Evolutionary conservation across 352 stramenopile genomes (phyloP).

Genomic region (Globisporangium cystogenes): DNA sequence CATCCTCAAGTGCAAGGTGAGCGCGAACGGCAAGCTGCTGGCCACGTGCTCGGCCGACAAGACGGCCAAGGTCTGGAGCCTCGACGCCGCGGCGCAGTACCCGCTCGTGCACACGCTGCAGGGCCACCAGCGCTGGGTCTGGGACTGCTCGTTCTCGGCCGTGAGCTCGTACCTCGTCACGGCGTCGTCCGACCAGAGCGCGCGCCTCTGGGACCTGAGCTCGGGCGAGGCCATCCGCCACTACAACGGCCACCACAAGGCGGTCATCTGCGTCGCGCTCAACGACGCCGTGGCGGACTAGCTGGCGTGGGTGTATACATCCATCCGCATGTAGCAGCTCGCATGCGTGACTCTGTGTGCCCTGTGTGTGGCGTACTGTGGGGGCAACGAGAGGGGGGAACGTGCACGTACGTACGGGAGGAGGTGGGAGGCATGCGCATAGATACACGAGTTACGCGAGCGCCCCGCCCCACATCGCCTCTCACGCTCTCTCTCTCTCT

Average conservation of each 20-base stretch:
- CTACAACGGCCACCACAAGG: constrained; percentile 90
- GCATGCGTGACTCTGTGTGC: background rate
- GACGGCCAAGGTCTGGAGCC: constrained; percentile 89
- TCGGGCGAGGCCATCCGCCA: constrained; percentile 83
- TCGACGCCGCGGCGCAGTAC: constrained; percentile 29
- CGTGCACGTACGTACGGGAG: no score
- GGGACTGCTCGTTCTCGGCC: constrained; percentile 97
- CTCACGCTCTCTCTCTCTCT: no score
- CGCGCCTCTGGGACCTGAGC: constrained; percentile 96
- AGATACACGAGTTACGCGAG: no score
- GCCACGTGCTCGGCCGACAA: constrained; percentile 92
- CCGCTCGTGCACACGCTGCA: constrained; percentile 75
- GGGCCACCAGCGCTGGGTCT: constrained; percentile 96
- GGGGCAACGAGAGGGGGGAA: no score
- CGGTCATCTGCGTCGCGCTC: constrained; percentile 83
- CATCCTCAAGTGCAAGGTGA: constrained; percentile 89
- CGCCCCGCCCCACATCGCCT: no score
- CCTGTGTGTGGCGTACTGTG: no score
- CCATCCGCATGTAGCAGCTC: no score
- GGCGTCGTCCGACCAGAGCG: constrained; percentile 93
- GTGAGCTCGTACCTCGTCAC: constrained; percentile 98
- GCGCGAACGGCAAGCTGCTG: constrained; percentile 78
- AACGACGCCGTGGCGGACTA: constrained; percentile 79
- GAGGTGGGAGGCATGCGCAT: no score
- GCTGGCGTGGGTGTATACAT: no score